phyloP scores from a whole-genome alignment of 2,329 filamentous ascomycete species.

The Colletotrichum musae region DNA sequence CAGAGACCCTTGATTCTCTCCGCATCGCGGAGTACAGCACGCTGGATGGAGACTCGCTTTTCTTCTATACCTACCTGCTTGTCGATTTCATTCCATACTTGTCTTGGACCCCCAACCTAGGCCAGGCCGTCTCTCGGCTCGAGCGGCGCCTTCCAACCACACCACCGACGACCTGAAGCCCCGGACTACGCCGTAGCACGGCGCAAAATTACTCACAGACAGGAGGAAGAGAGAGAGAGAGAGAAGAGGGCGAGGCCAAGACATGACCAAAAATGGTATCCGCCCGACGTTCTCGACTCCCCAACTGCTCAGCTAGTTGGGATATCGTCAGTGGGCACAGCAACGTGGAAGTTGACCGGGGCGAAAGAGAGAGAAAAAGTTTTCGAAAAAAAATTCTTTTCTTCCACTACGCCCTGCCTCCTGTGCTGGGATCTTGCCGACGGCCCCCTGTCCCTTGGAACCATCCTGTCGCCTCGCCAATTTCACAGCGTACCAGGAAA shows the following conservation, averaged over 20 bases:
- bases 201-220: conserved; percentile 2
- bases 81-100: conserved; percentile 18
- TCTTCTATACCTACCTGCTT: too few relatives aligned
- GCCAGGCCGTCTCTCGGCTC: conserved; percentile 27
- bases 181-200: conserved; percentile 4
- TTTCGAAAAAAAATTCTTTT: conserved; percentile 8
- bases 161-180: conserved; percentile 19
- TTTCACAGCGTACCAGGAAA: conserved; percentile 25
- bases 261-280: conserved; percentile 1
- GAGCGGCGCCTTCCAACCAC: conserved; percentile 22
- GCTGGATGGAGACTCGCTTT: too few relatives aligned
- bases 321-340: conserved; percentile 22
- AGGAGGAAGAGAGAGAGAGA: too few relatives aligned
- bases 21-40: too few relatives aligned
- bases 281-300: neutral
- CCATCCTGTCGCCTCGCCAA: conserved; percentile 31
- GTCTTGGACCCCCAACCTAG: conserved; percentile 35
- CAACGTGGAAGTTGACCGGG: conserved; percentile 34
- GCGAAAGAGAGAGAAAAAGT: conserved; percentile 20
- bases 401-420: conserved; percentile 19
- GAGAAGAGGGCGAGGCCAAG: conserved; percentile 11
- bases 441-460: conserved; percentile 22
- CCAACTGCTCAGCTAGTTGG: neutral
- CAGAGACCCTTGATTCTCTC: too few relatives aligned
- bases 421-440: conserved; percentile 33